phyloP scores from a whole-genome alignment of 169 alveolate species.

The Plasmodium gonderi region DNA sequence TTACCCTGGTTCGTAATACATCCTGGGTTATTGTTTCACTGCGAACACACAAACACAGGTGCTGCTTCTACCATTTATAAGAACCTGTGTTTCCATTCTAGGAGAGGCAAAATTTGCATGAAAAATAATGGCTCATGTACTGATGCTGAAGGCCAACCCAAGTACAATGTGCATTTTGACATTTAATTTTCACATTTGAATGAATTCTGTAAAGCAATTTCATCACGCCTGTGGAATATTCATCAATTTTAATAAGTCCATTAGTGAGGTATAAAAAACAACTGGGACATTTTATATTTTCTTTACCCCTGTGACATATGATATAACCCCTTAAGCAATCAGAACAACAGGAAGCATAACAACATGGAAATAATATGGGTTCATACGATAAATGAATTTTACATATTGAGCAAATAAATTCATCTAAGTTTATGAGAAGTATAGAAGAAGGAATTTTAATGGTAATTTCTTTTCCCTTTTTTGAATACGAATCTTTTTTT shows the following conservation, averaged over 20 bases:
- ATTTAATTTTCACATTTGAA: constrained; percentile 48
- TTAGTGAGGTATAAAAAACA: constrained; percentile 7
- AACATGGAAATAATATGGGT: constrained; percentile 61
- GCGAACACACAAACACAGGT: too few relatives aligned
- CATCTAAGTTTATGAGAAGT: constrained; percentile 31
- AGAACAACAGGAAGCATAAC: constrained; percentile 52
- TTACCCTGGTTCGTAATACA: not conserved
- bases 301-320: not conserved
- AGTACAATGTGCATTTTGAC: constrained; percentile 9
- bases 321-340: constrained; percentile 45
- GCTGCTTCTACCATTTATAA: not conserved
- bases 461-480: constrained; percentile 46
- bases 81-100: not conserved
- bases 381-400: constrained; percentile 44
- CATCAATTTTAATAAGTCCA: constrained; percentile 39
- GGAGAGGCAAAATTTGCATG: constrained; percentile 26
- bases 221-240: constrained; percentile 39
- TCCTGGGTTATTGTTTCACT: not conserved
- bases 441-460: constrained; percentile 60
- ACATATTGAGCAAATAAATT: constrained; percentile 62
- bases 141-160: constrained; percentile 70
- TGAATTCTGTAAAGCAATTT: constrained; percentile 42
- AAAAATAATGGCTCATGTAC: constrained; percentile 26
- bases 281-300: constrained; percentile 23
- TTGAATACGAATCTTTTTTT: constrained; percentile 79